Percentiles rank a stretch among this genome's conserved stretches.
Conservation (phyloP, 352 stramenopile genomes). For the Globisporangium ultimum region DNA sequence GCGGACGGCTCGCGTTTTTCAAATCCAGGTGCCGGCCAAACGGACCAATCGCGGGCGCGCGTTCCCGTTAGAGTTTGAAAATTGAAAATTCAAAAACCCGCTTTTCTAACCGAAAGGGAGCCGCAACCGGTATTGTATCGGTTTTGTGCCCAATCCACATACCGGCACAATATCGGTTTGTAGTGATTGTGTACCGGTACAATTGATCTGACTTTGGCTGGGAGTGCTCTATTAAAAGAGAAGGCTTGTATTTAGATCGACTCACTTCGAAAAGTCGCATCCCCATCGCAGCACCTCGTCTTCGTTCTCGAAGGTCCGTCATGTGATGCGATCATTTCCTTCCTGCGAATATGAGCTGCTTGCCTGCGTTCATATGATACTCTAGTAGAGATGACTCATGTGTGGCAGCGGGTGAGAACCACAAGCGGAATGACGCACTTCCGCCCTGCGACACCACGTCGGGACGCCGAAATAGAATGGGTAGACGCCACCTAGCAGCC, state of each 20-base stretch:
- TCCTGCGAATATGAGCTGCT: no score
- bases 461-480: no score
- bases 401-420: neutral
- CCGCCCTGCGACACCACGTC: neutral
- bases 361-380: no score
- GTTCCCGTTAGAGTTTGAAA: conserved; percentile 11
- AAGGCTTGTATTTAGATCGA: neutral
- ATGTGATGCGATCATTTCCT: no score
- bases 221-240: neutral
- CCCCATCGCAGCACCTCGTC: neutral
- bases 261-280: neutral
- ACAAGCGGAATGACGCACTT: no score
- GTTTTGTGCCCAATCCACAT: neutral
- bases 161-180: conserved; percentile 13
- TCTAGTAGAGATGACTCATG: neutral
- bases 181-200: neutral
- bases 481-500: no score
- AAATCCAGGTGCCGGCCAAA: conserved; percentile 5
- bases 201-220: neutral
- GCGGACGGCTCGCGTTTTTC: conserved; percentile 6
- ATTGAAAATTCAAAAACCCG: conserved; percentile 14
- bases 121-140: neutral
- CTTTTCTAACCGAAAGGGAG: neutral
- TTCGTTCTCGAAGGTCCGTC: no score
- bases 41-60: neutral